Percentiles rank a stretch among this genome's conserved stretches.
Conservation (phyloP, 2,329 filamentous ascomycete genomes). For the Aspergillus ruber region DNA sequence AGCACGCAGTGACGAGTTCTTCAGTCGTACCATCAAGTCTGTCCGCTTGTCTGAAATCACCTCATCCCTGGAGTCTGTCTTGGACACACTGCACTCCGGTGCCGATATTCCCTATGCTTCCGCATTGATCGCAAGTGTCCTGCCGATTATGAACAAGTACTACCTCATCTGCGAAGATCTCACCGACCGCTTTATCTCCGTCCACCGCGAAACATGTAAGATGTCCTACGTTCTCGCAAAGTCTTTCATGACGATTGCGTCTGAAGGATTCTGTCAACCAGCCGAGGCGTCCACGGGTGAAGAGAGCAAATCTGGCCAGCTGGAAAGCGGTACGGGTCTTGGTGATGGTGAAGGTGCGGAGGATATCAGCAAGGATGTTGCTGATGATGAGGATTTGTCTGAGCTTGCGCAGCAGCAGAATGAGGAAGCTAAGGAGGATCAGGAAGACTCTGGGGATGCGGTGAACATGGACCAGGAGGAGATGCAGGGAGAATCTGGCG, state of each 20-base stretch:
- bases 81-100: conserved; percentile 41
- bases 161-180: conserved; percentile 53
- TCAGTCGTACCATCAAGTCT: conserved; percentile 50
- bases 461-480: conserved; percentile 70
- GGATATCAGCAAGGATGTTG: conserved; percentile 95
- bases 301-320: conserved; percentile 64
- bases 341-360: conserved; percentile 93
- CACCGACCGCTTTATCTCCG: conserved; percentile 51
- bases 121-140: conserved; percentile 54
- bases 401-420: conserved; percentile 84
- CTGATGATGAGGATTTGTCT: conserved; percentile 84
- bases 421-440: conserved; percentile 44
- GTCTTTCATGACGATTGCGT: conserved; percentile 69
- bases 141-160: conserved; percentile 73
- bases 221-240: conserved; percentile 70
- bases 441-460: conserved; percentile 42
- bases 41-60: conserved; percentile 56
- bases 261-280: conserved; percentile 86
- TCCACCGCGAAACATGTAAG: conserved; percentile 67
- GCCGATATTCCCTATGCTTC: conserved; percentile 42
- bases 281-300: conserved; percentile 70
- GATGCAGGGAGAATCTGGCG: conserved; percentile 75
- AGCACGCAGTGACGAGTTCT: conserved; percentile 48
- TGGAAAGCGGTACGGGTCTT: conserved; percentile 86
- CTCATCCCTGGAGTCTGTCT: conserved; percentile 36